Percentiles rank a stretch among this genome's conserved stretches.
phyloP scores from a whole-genome alignment of 352 stramenopile genomes.

The Achlya hypogyna region DNA sequence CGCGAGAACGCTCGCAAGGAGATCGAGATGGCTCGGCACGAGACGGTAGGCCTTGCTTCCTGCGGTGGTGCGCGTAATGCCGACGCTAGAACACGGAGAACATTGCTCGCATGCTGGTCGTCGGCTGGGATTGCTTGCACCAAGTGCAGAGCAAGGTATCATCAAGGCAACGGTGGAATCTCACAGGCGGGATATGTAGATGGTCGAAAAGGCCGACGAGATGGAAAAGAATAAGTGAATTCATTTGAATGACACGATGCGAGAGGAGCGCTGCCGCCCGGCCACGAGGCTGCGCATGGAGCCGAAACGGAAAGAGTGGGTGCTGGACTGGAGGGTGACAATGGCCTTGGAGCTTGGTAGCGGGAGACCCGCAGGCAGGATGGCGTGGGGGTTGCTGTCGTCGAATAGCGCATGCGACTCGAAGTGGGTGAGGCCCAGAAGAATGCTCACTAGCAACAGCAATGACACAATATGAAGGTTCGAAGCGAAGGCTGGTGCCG shows the following conservation, averaged over 20 bases:
- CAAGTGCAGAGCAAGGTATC: conserved; percentile 69
- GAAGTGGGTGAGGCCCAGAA: no score
- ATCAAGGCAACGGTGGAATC: neutral
- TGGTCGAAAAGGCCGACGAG: neutral
- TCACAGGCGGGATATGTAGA: neutral
- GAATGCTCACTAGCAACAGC: no score
- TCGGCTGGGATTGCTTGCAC: conserved; percentile 66
- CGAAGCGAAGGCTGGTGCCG: neutral
- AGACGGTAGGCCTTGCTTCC: conserved; percentile 33
- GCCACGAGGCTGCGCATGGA: neutral
- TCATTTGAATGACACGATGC: neutral
- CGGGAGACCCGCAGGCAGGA: no score
- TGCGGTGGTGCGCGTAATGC: neutral
- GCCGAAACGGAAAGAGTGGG: neutral
- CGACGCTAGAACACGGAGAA: conserved; percentile 46
- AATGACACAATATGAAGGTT: no score
- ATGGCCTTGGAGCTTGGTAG: no score
- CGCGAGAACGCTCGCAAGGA: conserved; percentile 67
- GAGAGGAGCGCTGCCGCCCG: neutral
- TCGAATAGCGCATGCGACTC: no score
- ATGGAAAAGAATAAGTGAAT: neutral
- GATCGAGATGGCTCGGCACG: conserved; percentile 68
- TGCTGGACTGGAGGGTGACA: neutral
- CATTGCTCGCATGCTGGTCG: conserved; percentile 69
- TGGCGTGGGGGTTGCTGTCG: no score